Evolutionary conservation across 2,329 filamentous ascomycete species (phyloP), one percentile per base, ranked within the genome.

Genomic region (Eutypella sp.): DNA sequence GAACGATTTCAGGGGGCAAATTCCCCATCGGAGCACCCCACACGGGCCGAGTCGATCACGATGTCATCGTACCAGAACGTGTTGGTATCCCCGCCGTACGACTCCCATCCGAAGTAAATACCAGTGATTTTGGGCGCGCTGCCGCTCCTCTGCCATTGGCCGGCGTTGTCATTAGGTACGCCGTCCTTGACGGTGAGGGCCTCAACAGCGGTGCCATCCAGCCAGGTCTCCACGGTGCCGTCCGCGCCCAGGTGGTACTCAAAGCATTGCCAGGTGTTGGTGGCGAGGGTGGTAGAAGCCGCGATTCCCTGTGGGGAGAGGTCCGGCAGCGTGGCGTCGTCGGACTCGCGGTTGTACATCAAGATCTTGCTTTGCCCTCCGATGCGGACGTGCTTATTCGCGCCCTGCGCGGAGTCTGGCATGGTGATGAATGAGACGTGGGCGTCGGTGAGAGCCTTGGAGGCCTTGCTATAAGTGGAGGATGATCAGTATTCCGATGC

Each of bases 31-130:
- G n/a, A 50, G 52, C 78, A 81, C 27, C 77, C 76, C 52, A 78
- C 66, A 27, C 75, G 66, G 16, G 58, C 71, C 36, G 68, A 68
- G 53, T 65, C 64, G 40, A 82, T 60, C 6, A 63, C 70, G 51
- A 82, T 71, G 55, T 83, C 79, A 52, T 83, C 79, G 50, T 81
- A 82, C 78, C 78, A 82, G 54, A 82, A 75, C 2, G 79, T 83
- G 61, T 82, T 82, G 3, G 67, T 63, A 48, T 79, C 78, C 1
- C 77, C 77, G 9, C 78, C 76, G 52, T 83, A 83, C 4, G 73
- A 76, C 68, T 83, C 79, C 79, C 79, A 82, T 0, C 79, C 79
- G 50, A 82, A 82, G 63, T 82, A 79, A 23, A 82, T 65, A 7
- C 59, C 77, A 0, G 73, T 74, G 45, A 79, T 65, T 57, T 75